Base-by-base conservation (phyloP, 352 stramenopile genomes). In the Plasmopara muralis region DNA sequence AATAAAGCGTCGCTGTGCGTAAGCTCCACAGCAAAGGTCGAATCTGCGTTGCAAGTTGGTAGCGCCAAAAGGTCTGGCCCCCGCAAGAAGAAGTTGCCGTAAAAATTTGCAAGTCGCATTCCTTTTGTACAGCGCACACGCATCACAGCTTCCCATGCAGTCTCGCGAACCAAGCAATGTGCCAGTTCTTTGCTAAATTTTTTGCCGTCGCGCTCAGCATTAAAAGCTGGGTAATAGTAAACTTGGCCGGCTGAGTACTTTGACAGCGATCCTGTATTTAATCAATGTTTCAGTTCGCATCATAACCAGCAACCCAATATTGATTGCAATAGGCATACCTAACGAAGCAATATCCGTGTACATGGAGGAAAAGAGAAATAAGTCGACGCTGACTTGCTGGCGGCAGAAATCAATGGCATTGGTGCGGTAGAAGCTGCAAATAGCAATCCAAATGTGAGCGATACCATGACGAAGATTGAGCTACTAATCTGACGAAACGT, bases 361-460 rank as follows among this genome's bases (percentile, higher is more conserved):
- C 67, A 89, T 80, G 1, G 74, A 77, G 14, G 94, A 88, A 68
- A 98, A 98, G 2, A 99, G 64, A 72, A 98, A 99, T 58, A 98
- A 95, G 61, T 99, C 97, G n/a, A 99, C 95, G 56, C 87, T 97
- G 55, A 99, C 97, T 87, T 99, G 97, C 57, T 98, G 84, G 38
- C 96, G 81, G 65, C 83, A 97, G 56, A 99, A 98, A 70, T 99
- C 96, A 63, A 98, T 90, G 5, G 95, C 88, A 40, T 92, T 93
- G 34, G 90, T 89, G 10, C 78, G 73, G 63, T 96, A 97, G 54
- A 95, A 95, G 30, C 66, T 97, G 43, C 9, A 60, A 39, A n/a
- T 38, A 33, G 37, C 44, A 34, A 37, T 9, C 8, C 4, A 3
- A 28, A 38, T 37, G 14, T 42, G 39, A 42, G 13, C 49, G 18